Evolutionary conservation across 2,329 filamentous ascomycete genomes (phyloP), one percentile per base, ranked within the genome.

Genomic region (Exophiala sp.): DNA sequence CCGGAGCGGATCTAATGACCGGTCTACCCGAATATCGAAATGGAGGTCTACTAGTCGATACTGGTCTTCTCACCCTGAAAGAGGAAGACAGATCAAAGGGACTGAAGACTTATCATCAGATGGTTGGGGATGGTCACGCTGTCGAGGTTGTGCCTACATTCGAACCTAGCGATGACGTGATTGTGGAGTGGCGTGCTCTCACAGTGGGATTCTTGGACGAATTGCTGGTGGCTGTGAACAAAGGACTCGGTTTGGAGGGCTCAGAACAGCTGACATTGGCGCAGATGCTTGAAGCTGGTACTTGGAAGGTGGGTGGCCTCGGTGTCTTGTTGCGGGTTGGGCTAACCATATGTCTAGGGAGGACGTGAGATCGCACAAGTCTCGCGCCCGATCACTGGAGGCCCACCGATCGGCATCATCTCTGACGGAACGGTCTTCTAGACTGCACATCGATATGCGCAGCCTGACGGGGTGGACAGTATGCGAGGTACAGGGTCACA

Each of bases 401-500:
- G 95, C 69, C 90, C 92, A 32, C 94, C 94, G 3, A 97, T 99
- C 67, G 85, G 96, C 74, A 96, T 97, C 65, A 82, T 95, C 63
- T 96, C 90, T 61, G 94, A 99, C 70, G 94, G 94, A 58, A 97
- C 94, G 20, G 89, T 99, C 62, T 97, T 99, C 70, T 96, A 84
- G 71, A 53, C 14, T 24, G n/a, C 20, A n/a, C 14, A 16, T 35
- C 29, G 11, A 29, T 29, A n/a, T 16, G 18, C 48, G 29, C 18
- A 29, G 7, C 24, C 3, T 8, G 35, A 38, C 35, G 35, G 14
- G 11, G 5, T 38, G 6, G 35, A 12, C 35, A 18, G 16, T 18
- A 35, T n/a, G 9, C n/a, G 35, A 38, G 10, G 10, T 38, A 16
- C 11, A 38, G 35, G 35, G 14, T 38, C 10, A 4, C 8, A n/a